Evolutionary conservation across 1,139 yeast genomes (phyloP).

Genomic region (Kluyveromyces sp.): DNA sequence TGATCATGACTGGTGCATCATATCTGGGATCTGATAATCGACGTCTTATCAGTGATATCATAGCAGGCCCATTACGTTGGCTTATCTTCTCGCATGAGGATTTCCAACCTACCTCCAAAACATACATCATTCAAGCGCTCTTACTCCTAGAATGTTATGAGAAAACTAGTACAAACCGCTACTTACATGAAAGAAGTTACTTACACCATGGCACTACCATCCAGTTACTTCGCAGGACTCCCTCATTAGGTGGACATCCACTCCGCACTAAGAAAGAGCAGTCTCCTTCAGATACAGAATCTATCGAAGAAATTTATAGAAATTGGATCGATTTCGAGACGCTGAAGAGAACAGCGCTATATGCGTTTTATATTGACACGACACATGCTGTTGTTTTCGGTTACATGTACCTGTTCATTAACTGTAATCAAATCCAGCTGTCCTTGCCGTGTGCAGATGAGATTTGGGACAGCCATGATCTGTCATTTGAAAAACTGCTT

Average conservation of each 20-base stretch:
- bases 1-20: constrained; percentile 51
- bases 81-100: constrained; percentile 52
- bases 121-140: constrained; percentile 64
- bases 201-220: constrained; percentile 73
- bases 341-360: constrained; percentile 67
- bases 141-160: constrained; percentile 61
- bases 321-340: constrained; percentile 76
- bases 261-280: constrained; percentile 32
- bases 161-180: constrained; percentile 50
- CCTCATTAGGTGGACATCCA: constrained; percentile 68
- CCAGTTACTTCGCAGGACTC: constrained; percentile 64
- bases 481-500: constrained; percentile 23
- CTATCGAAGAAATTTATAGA: constrained; percentile 37
- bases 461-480: constrained; percentile 55
- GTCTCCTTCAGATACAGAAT: constrained; percentile 24
- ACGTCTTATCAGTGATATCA: constrained; percentile 36
- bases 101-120: constrained; percentile 48
- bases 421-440: constrained; percentile 56
- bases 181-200: constrained; percentile 66
- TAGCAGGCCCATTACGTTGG: constrained; percentile 61
- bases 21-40: constrained; percentile 30
- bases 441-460: constrained; percentile 75
- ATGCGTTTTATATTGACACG: constrained; percentile 75
- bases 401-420: constrained; percentile 63
- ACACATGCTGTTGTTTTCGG: constrained; percentile 77